Evolutionary conservation across 2,329 filamentous ascomycete species (phyloP).

Genomic region (Pleoardoris graminearum): DNA sequence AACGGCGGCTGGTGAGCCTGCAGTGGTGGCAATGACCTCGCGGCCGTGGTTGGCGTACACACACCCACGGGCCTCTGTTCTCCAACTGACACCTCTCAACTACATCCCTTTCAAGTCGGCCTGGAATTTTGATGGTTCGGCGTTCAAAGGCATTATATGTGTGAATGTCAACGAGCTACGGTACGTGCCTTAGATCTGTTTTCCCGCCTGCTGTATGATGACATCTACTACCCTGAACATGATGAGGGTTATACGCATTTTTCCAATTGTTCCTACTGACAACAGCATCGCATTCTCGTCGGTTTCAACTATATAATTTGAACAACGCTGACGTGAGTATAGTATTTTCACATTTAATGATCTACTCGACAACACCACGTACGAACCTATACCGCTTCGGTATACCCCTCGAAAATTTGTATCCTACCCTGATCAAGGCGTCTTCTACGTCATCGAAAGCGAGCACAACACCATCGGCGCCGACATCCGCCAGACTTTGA

Average conservation of each 20-base stretch:
- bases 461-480: constrained; percentile 90
- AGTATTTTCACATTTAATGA: constrained; percentile 92
- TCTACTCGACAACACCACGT: constrained; percentile 80
- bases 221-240: constrained; percentile 57
- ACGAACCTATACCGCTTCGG: constrained; percentile 81
- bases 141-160: constrained; percentile 92
- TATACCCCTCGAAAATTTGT: constrained; percentile 90
- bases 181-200: constrained; percentile 55
- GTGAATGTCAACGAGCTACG: constrained; percentile 86
- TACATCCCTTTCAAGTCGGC: constrained; percentile 89
- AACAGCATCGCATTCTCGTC: constrained; percentile 33
- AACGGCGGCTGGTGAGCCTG: constrained; percentile 80
- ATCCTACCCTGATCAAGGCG: constrained; percentile 81
- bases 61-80: constrained; percentile 81
- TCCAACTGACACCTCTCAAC: constrained; percentile 89
- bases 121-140: constrained; percentile 95
- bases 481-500: constrained; percentile 72
- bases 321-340: constrained; percentile 16
- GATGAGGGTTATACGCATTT: constrained; percentile 54
- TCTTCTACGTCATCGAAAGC: constrained; percentile 93
- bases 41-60: constrained; percentile 96
- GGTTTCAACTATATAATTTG: not conserved
- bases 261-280: constrained; percentile 99
- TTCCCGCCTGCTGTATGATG: constrained; percentile 59
- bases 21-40: constrained; percentile 87